Base-by-base conservation (phyloP, 257 asterid genomes). In the Thymus mandschuricus region DNA sequence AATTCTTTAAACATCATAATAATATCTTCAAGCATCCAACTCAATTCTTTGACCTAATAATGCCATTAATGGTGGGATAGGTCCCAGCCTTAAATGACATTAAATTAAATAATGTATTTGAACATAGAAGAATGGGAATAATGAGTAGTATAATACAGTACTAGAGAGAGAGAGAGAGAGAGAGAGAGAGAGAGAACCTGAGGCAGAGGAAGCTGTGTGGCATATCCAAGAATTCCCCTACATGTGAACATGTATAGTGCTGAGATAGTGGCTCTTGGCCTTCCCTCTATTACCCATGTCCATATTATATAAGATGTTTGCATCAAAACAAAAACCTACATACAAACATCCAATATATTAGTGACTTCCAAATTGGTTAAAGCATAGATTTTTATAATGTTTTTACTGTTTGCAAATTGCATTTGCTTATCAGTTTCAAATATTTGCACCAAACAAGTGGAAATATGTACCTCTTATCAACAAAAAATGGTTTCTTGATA, bases 211-310 rank as follows among this genome's bases (percentile, higher is more conserved):
- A 94, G 88, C 81, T 92, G 99, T 1, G 99, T 95, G 64, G 85
- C 85, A 71, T 92, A 95, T 65, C 99, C 98, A 63, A 92, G 95
- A 78, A 95, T 84, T 66, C 99, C 99, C 46, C 99, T 77, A 68
- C 87, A 88, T 27, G 99, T 92, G 90, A 95, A 95, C 99, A 95
- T 95, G 86, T 83, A 95, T 41, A 91, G 66, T 15, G 98, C 88
- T 2, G 99, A 74, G 3, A 92, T 91, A 0, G 92, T 89, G 10
- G 97, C 86, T 72, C 99, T 78, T 0, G 95, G 91, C 11, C 99
- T 79, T 1, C 99, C 99, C 82, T 95, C 99, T 6, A 95, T 80
- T 35, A 92, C 51, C 88, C 89, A 95, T 13, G 89, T 85, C 95
- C 95, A 90, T 45, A 88, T 21, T 10, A 94, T 91, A 62, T 94